phyloP scores from a whole-genome alignment of 257 asterid genomes.

The Rubia yunnanensis region DNA sequence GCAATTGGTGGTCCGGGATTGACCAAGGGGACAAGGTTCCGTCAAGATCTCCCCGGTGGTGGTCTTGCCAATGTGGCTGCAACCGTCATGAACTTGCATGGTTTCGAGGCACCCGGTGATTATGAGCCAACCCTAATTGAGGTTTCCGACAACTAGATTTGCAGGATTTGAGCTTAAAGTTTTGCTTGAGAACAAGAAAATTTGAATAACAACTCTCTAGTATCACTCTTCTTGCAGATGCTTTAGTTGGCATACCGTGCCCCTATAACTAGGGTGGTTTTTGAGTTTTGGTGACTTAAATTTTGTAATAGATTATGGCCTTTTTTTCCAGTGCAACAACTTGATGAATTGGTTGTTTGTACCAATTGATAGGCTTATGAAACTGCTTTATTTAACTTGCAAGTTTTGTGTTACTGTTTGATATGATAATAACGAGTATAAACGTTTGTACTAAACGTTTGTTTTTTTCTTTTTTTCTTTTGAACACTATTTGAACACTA shows the following conservation, averaged over 20 bases:
- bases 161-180: not conserved
- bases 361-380: not conserved
- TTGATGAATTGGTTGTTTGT: not conserved
- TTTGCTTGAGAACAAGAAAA: not conserved
- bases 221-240: not conserved
- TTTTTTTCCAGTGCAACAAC: not conserved
- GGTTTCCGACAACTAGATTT: slow-evolving; percentile 54
- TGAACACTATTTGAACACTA: too few species aligned
- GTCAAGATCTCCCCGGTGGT: slow-evolving; percentile 61
- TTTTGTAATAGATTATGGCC: not conserved
- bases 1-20: slow-evolving; percentile 97
- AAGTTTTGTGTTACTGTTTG: not conserved
- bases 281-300: not conserved
- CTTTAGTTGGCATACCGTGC: not conserved
- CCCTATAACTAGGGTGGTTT: not conserved
- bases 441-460: too few species aligned
- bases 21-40: slow-evolving; percentile 64
- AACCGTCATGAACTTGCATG: slow-evolving; percentile 85
- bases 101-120: slow-evolving; percentile 74
- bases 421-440: too few species aligned
- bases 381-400: not conserved
- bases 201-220: not conserved
- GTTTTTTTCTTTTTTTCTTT: too few species aligned
- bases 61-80: slow-evolving; percentile 98
- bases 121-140: slow-evolving; percentile 89